phyloP scores from a whole-genome alignment of 305 asterid genomes.

The Solanum hybrid region DNA sequence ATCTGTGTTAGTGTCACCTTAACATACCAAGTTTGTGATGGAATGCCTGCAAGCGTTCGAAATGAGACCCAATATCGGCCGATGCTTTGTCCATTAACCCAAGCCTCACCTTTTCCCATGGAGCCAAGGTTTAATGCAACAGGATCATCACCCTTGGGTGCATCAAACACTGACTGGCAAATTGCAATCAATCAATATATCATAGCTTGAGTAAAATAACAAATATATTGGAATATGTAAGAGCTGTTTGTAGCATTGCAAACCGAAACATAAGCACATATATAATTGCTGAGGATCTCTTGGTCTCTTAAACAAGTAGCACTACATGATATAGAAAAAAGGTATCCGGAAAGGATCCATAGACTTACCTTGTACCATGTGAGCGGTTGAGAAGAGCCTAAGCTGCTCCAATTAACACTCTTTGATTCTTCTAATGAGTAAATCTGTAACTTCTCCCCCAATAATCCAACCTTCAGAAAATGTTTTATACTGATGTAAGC shows the following conservation, averaged over 20 bases:
- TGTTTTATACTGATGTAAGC: background rate
- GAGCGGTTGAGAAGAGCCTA: slow-evolving; percentile 34
- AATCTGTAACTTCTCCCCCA: slow-evolving; percentile 51
- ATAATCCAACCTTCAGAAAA: slow-evolving; percentile 56
- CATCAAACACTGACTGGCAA: slow-evolving; percentile 51
- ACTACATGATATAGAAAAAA: background rate
- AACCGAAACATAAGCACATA: background rate
- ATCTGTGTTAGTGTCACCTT: background rate
- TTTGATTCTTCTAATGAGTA: slow-evolving; percentile 41
- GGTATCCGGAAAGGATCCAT: background rate
- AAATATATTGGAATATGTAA: background rate
- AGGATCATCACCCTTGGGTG: slow-evolving; percentile 61
- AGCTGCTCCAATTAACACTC: slow-evolving; percentile 35
- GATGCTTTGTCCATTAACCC: slow-evolving; percentile 73
- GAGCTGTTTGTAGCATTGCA: background rate
- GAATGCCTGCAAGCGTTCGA: slow-evolving; percentile 40
- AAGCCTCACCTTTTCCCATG: slow-evolving; percentile 87
- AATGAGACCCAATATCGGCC: slow-evolving; percentile 88
- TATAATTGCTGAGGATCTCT: background rate
- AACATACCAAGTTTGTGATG: slow-evolving; percentile 72
- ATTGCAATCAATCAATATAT: background rate
- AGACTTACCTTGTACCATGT: slow-evolving; percentile 79
- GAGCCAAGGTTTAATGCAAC: slow-evolving; percentile 72
- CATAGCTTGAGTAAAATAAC: background rate
- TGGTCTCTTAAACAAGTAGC: background rate